Conservation (phyloP, 192 early-diverging fungal genomes). For the Gonapodya prolifera region DNA sequence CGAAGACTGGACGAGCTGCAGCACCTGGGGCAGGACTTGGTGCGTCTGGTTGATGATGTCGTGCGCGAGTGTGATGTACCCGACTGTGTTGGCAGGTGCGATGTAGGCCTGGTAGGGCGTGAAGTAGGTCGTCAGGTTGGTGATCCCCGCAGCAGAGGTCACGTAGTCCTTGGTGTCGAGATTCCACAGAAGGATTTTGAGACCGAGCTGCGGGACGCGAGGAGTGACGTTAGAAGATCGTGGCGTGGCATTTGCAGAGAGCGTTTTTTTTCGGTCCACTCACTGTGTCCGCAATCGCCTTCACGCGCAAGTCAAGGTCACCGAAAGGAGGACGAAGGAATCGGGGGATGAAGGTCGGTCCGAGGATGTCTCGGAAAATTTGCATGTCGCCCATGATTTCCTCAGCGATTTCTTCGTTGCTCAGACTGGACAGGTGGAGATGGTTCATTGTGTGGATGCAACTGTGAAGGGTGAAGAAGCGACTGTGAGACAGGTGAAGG, state of each 20-base stretch:
- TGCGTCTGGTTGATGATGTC: background rate
- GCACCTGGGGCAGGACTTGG: background rate
- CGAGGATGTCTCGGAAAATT: background rate
- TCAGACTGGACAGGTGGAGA: slow-evolving; percentile 2
- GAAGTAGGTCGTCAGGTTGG: background rate
- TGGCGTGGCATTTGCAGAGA: too few relatives aligned
- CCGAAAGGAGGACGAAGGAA: background rate
- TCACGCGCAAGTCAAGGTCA: background rate
- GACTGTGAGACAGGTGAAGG: background rate
- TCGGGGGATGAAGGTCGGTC: background rate
- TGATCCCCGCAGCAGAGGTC: background rate
- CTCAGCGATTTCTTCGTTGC: background rate
- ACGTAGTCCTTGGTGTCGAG: background rate
- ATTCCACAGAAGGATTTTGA: background rate
- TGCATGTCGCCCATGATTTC: background rate
- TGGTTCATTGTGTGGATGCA: background rate
- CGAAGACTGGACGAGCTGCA: background rate
- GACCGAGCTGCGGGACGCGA: background rate
- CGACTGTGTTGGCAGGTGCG: background rate
- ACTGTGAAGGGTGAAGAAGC: background rate
- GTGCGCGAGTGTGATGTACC: background rate
- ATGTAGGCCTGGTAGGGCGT: background rate
- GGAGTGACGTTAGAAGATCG: too few relatives aligned
- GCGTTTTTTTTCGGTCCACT: background rate
- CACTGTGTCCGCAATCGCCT: background rate